Evolutionary conservation across 2,329 filamentous ascomycete species (phyloP).

Genomic region (Colletotrichum tofieldiae): DNA sequence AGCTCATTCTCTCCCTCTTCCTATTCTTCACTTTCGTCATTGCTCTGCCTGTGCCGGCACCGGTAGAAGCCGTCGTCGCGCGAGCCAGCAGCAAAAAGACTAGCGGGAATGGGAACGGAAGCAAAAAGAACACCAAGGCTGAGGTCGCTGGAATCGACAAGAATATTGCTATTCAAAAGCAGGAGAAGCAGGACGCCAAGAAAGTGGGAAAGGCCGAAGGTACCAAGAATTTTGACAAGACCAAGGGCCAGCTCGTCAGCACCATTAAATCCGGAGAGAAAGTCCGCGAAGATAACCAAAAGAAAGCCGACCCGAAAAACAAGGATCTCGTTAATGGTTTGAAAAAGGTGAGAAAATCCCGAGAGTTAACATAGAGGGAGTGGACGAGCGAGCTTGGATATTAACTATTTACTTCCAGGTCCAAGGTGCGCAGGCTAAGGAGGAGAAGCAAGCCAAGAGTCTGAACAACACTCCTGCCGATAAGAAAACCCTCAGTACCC

Average conservation of each 20-base stretch:
- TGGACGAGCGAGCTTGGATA: neutral
- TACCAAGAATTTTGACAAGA: neutral
- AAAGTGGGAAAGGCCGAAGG: constrained; percentile 6
- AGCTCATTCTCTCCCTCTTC: constrained; percentile 27
- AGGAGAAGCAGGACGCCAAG: constrained; percentile 22
- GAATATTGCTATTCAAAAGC: constrained; percentile 30
- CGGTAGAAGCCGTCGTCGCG: constrained; percentile 9
- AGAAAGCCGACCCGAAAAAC: constrained; percentile 24
- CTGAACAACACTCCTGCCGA: constrained; percentile 13
- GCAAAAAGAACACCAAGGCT: neutral
- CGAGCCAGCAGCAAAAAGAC: constrained; percentile 16
- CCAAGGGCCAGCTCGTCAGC: neutral
- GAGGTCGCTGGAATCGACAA: constrained; percentile 21
- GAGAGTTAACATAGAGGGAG: neutral
- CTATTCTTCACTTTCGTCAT: constrained; percentile 20
- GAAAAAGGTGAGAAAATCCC: constrained; percentile 5
- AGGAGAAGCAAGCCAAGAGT: constrained; percentile 21
- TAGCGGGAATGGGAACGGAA: neutral
- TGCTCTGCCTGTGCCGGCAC: constrained; percentile 29
- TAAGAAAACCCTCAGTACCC: constrained; percentile 11
- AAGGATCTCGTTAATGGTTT: constrained; percentile 9
- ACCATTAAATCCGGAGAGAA: constrained; percentile 8
- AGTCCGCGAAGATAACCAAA: constrained; percentile 14
- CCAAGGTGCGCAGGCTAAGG: constrained; percentile 18
- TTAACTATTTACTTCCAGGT: constrained; percentile 14